These are phyloP conservation scores for Peltaster fructicola DNA, from an alignment of 2,329 filamentous ascomycete genomes.

Conservation along the genomic window DNA sequence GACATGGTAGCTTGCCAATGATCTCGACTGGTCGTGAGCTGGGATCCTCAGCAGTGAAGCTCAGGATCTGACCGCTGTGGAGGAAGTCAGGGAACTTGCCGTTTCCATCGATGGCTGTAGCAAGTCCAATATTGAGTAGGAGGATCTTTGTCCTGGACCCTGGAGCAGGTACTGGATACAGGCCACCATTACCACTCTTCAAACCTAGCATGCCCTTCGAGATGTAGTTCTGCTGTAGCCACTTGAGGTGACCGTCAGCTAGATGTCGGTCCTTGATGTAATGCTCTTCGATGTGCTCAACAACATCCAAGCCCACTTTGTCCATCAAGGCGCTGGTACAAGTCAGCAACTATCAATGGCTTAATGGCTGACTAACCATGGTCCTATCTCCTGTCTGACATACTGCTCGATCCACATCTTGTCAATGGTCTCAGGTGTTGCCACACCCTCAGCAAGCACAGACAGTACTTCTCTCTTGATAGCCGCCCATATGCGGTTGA, in stretches of 20 bases:
- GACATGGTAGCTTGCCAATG: conserved; percentile 7
- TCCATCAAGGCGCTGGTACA: conserved; percentile 30
- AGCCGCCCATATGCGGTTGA: conserved; percentile 40
- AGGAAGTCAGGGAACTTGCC: conserved; percentile 4
- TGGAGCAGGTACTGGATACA: no score
- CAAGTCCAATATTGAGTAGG: conserved; percentile 7
- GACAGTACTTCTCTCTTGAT: conserved; percentile 35
- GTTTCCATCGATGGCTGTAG: conserved; percentile 5
- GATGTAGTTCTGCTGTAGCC: conserved; percentile 28
- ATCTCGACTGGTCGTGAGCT: conserved; percentile 3
- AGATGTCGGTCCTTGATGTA: conserved; percentile 34
- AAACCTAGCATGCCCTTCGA: conserved; percentile 29
- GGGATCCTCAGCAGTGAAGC: conserved; percentile 5
- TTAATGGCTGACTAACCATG: conserved; percentile 5
- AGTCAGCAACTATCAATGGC: conserved; percentile 1
- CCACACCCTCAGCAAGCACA: conserved; percentile 34
- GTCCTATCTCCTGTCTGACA: conserved; percentile 4
- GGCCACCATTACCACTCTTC: conserved; percentile 9
- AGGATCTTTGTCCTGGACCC: conserved; percentile 6
- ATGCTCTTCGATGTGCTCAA: conserved; percentile 35
- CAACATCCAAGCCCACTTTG: conserved; percentile 34
- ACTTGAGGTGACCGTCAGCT: conserved; percentile 23
- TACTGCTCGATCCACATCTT: conserved; percentile 25
- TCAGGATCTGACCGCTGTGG: conserved; percentile 8
- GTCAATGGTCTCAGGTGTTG: conserved; percentile 33